Base-by-base conservation (phyloP, 129 eudicot genomes). In the Erigeron canadensis region DNA sequence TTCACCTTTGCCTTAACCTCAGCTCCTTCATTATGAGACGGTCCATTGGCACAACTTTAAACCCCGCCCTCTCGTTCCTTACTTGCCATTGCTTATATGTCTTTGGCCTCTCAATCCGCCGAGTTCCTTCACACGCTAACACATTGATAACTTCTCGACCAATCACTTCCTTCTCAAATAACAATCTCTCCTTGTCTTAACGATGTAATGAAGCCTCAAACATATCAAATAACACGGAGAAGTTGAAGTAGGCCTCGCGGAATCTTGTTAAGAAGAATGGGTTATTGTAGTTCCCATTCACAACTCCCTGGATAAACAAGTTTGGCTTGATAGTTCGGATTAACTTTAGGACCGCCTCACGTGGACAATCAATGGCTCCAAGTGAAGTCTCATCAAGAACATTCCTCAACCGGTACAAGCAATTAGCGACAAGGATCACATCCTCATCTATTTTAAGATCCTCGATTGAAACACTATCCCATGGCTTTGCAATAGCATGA, bases 201-300 rank as follows among this genome's bases (percentile, higher is more conserved):
- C 87, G 76, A 0, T 73, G 75, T 43, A 75, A 46, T 11, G 86
- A 70, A 0, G 83, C 78, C 69, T 85, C 95, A 10, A 85, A 70
- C 83, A 83, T 84, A 51, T 88, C 88, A 45, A 88, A 88, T 58
- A 81, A 15, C 23, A 81, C 71, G 5, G 91, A 88, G 79, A 75
- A 88, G 65, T 85, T 86, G 69, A 76, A 88, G 37, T 80, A 69
- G 5, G 95, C 88, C 74, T 87, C 96, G 6, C 82, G 79, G 48
- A 87, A 90, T 19, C 96, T 76, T 2, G 95, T 74, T 46, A 76
- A 48, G 72, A 87, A 90, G 78, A 85, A 90, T 8, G 97, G 82
- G 2, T 91, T 84, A 46, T 71, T 85, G 71, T 81, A 85, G 10
- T 83, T 72, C 21, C 95, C 91, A 17, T 87, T 90, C n/a, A 85